These are phyloP conservation scores for Coprinopsis sp. DNA, from an alignment of 768 basidiomycete species.

Conservation along the genomic window DNA sequence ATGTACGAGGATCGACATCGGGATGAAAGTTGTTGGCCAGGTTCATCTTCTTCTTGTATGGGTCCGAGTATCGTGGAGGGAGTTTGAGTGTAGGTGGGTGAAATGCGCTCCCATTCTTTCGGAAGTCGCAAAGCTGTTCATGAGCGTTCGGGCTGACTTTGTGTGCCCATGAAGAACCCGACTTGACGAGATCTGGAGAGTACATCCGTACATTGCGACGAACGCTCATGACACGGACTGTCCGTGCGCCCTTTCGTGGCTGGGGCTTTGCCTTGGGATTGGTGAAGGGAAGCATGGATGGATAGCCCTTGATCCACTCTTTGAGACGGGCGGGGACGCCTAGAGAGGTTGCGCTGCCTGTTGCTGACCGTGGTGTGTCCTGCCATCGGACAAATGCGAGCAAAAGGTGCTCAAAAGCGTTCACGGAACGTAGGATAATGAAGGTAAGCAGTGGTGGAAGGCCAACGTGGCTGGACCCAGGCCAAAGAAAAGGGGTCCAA, in stretches of 20 bases:
- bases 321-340: conserved; percentile 83
- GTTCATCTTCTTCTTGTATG: conserved; percentile 74
- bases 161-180: conserved; percentile 45
- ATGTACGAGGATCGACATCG: conserved; percentile 32
- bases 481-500: conserved; percentile 87
- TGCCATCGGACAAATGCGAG: conserved; percentile 86
- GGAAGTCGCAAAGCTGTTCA: conserved; percentile 48
- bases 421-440: conserved; percentile 76
- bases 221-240: conserved; percentile 73
- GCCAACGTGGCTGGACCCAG: conserved; percentile 49
- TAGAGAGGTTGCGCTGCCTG: conserved; percentile 50
- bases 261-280: conserved; percentile 49
- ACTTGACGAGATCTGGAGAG: conserved; percentile 77
- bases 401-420: conserved; percentile 91
- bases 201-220: conserved; percentile 85
- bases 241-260: conserved; percentile 71
- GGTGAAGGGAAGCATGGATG: conserved; percentile 66
- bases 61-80: conserved; percentile 66
- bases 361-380: conserved; percentile 43
- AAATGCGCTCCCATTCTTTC: conserved; percentile 79
- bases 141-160: conserved; percentile 19
- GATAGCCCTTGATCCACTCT: conserved; percentile 90
- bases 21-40: conserved; percentile 60
- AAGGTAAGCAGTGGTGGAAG: conserved; percentile 45
- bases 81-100: conserved; percentile 57